Conservation (phyloP, 2,329 filamentous ascomycete species). For the Diaporthe batatas region DNA sequence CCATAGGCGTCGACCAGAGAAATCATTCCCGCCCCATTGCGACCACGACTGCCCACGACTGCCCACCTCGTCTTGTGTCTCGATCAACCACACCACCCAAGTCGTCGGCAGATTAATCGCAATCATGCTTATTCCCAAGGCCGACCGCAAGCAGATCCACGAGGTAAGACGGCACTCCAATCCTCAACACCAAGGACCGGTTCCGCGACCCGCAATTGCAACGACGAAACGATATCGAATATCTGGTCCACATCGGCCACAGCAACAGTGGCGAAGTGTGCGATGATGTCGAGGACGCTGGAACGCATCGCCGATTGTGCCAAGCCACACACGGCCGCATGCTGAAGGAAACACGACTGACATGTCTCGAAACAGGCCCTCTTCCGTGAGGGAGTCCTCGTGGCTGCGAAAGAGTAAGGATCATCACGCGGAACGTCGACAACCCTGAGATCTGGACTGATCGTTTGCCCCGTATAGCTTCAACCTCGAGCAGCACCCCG, state of each 20-base stretch:
- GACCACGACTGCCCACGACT: conserved; percentile 28
- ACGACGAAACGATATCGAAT: conserved; percentile 36
- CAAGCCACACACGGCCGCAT: neutral
- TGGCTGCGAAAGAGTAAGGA: conserved; percentile 89
- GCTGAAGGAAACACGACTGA: conserved; percentile 44
- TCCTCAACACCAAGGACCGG: conserved; percentile 16
- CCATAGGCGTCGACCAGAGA: conserved; percentile 33
- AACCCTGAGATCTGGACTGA: conserved; percentile 30
- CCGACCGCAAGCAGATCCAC: conserved; percentile 99
- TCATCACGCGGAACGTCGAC: conserved; percentile 22
- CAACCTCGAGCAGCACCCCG: conserved; percentile 96
- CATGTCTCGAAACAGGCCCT: conserved; percentile 65
- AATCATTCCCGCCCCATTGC: conserved; percentile 40
- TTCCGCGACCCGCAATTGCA: conserved; percentile 34
- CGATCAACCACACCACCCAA: conserved; percentile 60
- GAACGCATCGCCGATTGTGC: neutral
- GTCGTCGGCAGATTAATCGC: conserved; percentile 62
- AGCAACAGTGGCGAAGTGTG: conserved; percentile 26
- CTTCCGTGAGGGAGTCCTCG: conserved; percentile 93
- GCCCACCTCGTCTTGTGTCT: conserved; percentile 38
- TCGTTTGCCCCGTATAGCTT: conserved; percentile 60
- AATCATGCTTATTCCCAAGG: conserved; percentile 99
- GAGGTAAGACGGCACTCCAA: conserved; percentile 63
- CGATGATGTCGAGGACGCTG: conserved; percentile 27
- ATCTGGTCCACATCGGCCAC: neutral